These are phyloP conservation scores for Lactarius tabidus DNA, from an alignment of 768 basidiomycete genomes.

Conservation along the genomic window DNA sequence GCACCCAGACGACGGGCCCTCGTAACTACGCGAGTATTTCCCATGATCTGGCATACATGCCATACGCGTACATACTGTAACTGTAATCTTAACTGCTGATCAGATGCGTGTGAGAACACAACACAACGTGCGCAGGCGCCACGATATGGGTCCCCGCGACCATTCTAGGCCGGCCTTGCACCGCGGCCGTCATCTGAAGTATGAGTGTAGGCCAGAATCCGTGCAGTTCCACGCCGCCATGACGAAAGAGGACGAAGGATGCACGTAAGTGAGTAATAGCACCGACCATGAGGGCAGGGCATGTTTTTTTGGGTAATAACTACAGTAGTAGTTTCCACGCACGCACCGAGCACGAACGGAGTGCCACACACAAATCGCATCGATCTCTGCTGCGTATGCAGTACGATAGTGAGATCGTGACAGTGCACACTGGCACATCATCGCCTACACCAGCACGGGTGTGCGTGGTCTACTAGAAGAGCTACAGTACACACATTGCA, in stretches of 20 bases:
- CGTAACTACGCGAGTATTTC: not conserved
- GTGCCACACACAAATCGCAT: not conserved
- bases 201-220: not conserved
- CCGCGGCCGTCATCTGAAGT: not conserved
- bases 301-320: constrained; percentile 5
- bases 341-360: not conserved
- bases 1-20: not conserved
- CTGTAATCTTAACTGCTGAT: not conserved
- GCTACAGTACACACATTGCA: not conserved
- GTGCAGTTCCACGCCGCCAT: not conserved
- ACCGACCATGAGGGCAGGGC: constrained; percentile 18
- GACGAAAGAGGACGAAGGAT: constrained; percentile 1
- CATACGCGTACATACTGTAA: constrained; percentile 1
- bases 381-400: not conserved
- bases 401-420: not conserved
- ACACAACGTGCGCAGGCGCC: not conserved
- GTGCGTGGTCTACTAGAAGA: not conserved
- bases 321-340: not conserved
- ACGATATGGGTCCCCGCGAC: not conserved
- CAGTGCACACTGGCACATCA: not conserved
- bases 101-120: not conserved
- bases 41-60: not conserved
- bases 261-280: constrained; percentile 11
- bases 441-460: not conserved
- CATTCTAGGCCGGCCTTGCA: not conserved